These are phyloP conservation scores for Phialocephala subalpina DNA, from an alignment of 2,329 filamentous ascomycete species.

Conservation along the genomic window DNA sequence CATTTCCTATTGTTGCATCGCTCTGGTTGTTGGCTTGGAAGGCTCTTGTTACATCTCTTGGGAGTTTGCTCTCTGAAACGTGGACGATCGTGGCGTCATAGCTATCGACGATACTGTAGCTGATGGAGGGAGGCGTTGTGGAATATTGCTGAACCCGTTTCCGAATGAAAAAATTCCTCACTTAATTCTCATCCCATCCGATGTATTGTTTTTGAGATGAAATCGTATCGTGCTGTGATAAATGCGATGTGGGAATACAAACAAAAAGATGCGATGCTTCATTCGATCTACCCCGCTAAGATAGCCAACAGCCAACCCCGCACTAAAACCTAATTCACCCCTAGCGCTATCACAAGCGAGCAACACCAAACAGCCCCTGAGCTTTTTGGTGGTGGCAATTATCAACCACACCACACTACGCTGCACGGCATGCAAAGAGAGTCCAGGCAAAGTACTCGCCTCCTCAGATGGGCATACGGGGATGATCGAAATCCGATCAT, in stretches of 20 bases:
- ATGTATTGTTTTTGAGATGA: too few species aligned
- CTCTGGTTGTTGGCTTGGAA: neutral
- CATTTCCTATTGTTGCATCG: slow-evolving; percentile 9
- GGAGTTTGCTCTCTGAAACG: neutral
- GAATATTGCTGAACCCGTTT: too few species aligned
- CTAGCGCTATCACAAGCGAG: neutral
- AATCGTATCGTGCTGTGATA: too few species aligned
- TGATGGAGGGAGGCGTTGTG: too few species aligned
- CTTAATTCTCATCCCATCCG: too few species aligned
- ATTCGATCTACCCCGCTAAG: slow-evolving; percentile 8
- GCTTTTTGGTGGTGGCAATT: neutral
- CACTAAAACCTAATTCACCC: neutral
- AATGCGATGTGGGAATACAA: neutral
- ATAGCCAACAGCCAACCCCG: slow-evolving; percentile 6
- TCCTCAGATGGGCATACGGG: too few species aligned
- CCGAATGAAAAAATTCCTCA: too few species aligned
- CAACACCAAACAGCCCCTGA: neutral
- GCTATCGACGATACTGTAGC: too few species aligned
- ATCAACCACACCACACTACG: neutral
- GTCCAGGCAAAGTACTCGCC: neutral
- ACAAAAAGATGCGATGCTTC: neutral
- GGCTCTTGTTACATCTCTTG: neutral
- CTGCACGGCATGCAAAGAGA: neutral
- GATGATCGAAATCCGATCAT: too few species aligned
- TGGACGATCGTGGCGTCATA: neutral